phyloP scores from a whole-genome alignment of 768 basidiomycete genomes.

The Termitomyces sp. region DNA sequence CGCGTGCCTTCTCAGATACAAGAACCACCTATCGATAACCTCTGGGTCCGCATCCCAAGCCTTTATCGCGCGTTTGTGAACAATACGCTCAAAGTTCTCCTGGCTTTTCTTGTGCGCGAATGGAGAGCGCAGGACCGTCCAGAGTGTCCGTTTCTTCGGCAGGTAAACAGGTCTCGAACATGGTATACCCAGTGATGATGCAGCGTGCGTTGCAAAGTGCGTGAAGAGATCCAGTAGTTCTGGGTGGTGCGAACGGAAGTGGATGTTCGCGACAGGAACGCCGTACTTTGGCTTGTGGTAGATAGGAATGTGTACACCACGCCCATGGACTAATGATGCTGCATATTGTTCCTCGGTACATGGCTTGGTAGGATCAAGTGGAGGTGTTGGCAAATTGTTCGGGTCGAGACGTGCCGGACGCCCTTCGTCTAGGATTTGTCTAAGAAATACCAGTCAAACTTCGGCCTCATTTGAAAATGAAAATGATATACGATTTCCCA shows the following conservation, averaged over 20 bases:
- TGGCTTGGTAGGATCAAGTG: conserved; percentile 5
- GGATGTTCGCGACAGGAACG: conserved; percentile 76
- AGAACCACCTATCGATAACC: conserved; percentile 74
- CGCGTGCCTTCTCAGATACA: conserved; percentile 69
- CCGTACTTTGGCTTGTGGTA: conserved; percentile 57
- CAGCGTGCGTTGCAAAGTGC: conserved; percentile 80
- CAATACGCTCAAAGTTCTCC: conserved; percentile 88
- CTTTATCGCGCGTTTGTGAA: conserved; percentile 82
- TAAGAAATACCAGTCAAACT: not conserved
- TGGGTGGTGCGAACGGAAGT: conserved; percentile 74
- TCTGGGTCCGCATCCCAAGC: conserved; percentile 84
- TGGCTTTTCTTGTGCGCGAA: conserved; percentile 93
- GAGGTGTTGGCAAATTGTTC: conserved; percentile 10
- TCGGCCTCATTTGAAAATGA: not conserved
- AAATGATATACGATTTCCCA: conserved; percentile 2
- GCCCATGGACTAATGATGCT: conserved; percentile 56
- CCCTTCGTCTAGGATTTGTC: conserved; percentile 1
- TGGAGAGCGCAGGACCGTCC: conserved; percentile 82
- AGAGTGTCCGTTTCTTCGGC: conserved; percentile 70
- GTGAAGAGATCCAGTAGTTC: conserved; percentile 70
- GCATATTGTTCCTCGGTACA: conserved; percentile 42
- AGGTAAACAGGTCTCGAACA: conserved; percentile 56
- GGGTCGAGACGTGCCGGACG: conserved; percentile 11
- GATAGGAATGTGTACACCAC: conserved; percentile 46
- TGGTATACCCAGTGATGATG: conserved; percentile 80